Evolutionary conservation across 1,284 basidiomycete genomes (phyloP).

Genomic region (Porodaedalea pini): DNA sequence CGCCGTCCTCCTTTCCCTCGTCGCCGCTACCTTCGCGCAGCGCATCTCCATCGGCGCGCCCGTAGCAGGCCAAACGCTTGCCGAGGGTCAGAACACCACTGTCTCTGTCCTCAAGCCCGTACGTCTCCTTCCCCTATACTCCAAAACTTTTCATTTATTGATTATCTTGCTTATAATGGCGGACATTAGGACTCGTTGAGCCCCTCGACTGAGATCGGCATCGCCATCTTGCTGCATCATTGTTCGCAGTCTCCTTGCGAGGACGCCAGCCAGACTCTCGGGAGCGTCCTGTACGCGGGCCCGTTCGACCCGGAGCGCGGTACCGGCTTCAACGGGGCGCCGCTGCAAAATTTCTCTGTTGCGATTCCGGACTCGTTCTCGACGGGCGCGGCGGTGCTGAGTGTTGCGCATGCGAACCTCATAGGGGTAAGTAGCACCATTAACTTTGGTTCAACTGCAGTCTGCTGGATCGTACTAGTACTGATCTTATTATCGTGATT

Average conservation of each 20-base stretch:
- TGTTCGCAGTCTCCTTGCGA: constrained; percentile 34
- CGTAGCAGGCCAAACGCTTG: constrained; percentile 30
- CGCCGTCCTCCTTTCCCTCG: constrained; percentile 1
- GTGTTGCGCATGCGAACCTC: constrained; percentile 41
- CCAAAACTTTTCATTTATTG: background rate
- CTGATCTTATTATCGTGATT: background rate
- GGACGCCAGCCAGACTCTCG: constrained; percentile 34
- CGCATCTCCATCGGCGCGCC: constrained; percentile 38
- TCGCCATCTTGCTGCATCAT: constrained; percentile 39
- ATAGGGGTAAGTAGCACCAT: constrained; percentile 39
- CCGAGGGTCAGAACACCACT: constrained; percentile 35
- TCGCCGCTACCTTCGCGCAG: constrained; percentile 36
- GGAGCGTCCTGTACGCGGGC: constrained; percentile 43
- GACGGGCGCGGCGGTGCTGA: constrained; percentile 36
- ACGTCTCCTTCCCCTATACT: constrained; percentile 22
- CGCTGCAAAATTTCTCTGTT: constrained; percentile 53
- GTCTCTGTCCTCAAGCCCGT: constrained; percentile 46
- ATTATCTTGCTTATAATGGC: background rate
- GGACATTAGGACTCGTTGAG: constrained; percentile 32
- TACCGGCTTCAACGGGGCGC: constrained; percentile 31
- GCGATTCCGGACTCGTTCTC: constrained; percentile 34
- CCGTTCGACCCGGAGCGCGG: constrained; percentile 38
- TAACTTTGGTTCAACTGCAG: background rate
- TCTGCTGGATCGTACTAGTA: background rate
- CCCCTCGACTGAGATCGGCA: constrained; percentile 38